These are phyloP conservation scores for Podospora didyma DNA, from an alignment of 495 filamentous ascomycete species.

Conservation along the genomic window DNA sequence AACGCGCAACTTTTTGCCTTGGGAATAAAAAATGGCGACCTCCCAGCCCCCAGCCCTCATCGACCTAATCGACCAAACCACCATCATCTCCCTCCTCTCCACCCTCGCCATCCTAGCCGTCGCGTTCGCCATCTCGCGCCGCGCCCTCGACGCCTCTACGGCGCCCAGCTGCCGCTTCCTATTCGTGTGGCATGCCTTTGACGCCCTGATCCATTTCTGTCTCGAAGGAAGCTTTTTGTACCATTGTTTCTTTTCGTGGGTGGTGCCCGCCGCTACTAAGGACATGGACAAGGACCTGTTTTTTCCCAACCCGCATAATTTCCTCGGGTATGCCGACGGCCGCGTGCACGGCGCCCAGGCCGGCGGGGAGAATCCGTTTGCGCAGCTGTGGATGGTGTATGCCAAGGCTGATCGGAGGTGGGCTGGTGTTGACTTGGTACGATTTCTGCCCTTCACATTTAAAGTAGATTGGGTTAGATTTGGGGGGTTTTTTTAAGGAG, in stretches of 20 bases:
- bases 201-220: constrained; percentile 81
- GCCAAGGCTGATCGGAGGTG: constrained; percentile 81
- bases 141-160: constrained; percentile 30
- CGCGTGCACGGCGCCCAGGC: constrained; percentile 73
- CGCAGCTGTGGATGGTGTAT: constrained; percentile 87
- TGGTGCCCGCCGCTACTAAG: constrained; percentile 30
- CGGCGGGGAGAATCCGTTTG: constrained; percentile 55
- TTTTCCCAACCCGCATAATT: constrained; percentile 40
- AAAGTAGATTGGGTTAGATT: no score
- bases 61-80: constrained; percentile 50
- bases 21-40: constrained; percentile 2
- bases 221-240: constrained; percentile 90
- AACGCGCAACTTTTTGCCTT: no score
- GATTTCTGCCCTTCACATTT: constrained; percentile 17
- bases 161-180: constrained; percentile 57
- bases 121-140: constrained; percentile 43
- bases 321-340: constrained; percentile 33
- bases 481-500: not conserved
- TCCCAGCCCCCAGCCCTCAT: constrained; percentile 25
- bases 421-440: constrained; percentile 68
- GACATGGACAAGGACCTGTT: no score
- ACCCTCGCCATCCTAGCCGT: constrained; percentile 45
- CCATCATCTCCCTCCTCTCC: constrained; percentile 48
- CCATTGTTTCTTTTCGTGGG: constrained; percentile 81
- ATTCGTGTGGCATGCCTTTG: constrained; percentile 94